Evolutionary conservation across 495 filamentous ascomycete genomes (phyloP).

Genomic region (Neurospora sp.): DNA sequence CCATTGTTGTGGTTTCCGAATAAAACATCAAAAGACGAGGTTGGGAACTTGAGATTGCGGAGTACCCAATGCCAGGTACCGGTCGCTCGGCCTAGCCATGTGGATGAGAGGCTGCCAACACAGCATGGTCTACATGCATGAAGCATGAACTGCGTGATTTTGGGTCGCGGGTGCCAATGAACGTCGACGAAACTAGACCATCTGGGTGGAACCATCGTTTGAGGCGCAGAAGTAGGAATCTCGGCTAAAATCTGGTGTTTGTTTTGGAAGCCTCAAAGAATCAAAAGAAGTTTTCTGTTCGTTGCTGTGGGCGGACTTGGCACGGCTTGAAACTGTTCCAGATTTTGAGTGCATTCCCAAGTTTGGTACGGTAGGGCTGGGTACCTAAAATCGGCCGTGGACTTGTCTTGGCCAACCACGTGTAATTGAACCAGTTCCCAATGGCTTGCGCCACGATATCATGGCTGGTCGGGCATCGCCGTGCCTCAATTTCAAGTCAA

Average conservation of each 20-base stretch:
- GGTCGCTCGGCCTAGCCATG: neutral
- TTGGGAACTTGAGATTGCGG: neutral
- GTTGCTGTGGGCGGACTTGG: neutral
- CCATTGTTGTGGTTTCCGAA: neutral
- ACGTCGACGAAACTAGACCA: neutral
- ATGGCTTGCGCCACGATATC: neutral
- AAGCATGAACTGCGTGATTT: neutral
- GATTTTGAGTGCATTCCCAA: neutral
- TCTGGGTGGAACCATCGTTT: neutral
- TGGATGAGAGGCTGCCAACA: neutral
- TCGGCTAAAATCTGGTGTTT: neutral
- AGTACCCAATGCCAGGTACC: neutral
- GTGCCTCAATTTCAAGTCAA: neutral
- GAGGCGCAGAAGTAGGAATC: neutral
- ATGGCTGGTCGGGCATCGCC: neutral
- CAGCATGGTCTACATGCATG: neutral
- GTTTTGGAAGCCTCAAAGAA: neutral
- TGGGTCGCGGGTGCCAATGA: neutral
- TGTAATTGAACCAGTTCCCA: neutral
- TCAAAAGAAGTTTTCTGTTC: neutral
- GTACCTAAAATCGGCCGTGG: neutral
- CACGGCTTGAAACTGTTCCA: neutral
- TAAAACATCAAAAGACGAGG: neutral
- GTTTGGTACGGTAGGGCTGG: neutral
- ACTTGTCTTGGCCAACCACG: neutral